Conservation (phyloP, 2,329 filamentous ascomycete genomes). For the Dryadomyces quercivorus region DNA sequence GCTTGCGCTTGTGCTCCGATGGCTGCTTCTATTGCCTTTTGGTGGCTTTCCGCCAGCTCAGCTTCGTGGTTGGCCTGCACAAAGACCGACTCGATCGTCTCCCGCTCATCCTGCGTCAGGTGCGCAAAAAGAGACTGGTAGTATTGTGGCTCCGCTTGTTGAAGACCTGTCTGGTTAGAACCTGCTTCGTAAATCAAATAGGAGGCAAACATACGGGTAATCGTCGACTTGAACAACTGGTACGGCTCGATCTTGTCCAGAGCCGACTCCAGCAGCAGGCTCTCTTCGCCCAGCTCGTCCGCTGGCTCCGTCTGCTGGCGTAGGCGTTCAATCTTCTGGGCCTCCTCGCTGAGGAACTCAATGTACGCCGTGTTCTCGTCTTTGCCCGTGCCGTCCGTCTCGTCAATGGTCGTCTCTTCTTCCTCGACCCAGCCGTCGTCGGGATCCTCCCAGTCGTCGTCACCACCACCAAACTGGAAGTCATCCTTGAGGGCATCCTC, state of each 20-base stretch:
- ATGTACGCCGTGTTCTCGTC: conserved; percentile 92
- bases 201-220: conserved; percentile 62
- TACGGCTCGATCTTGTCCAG: conserved; percentile 95
- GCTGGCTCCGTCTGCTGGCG: conserved; percentile 56
- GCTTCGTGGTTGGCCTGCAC: conserved; percentile 44
- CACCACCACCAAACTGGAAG: conserved; percentile 58
- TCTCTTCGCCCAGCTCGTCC: conserved; percentile 86
- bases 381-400: conserved; percentile 47
- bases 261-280: conserved; percentile 80
- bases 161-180: conserved; percentile 48
- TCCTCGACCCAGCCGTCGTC: conserved; percentile 79
- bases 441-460: conserved; percentile 64
- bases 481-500: conserved; percentile 89
- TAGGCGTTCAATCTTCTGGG: conserved; percentile 68
- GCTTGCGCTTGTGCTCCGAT: conserved; percentile 10
- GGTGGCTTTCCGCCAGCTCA: conserved; percentile 12
- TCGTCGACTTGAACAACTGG: conserved; percentile 67
- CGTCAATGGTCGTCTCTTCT: conserved; percentile 53
- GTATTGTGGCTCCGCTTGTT: conserved; percentile 82
- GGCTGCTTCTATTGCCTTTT: conserved; percentile 16
- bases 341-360: conserved; percentile 91
- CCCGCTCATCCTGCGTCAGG: conserved; percentile 68
- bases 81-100: conserved; percentile 66
- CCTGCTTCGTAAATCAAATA: background rate
- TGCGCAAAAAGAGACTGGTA: conserved; percentile 72